A percentile compares a stretch with the other conserved stretches of the same genome.
phyloP scores from a whole-genome alignment of 768 basidiomycete genomes.

The Leccinum uliginosum region DNA sequence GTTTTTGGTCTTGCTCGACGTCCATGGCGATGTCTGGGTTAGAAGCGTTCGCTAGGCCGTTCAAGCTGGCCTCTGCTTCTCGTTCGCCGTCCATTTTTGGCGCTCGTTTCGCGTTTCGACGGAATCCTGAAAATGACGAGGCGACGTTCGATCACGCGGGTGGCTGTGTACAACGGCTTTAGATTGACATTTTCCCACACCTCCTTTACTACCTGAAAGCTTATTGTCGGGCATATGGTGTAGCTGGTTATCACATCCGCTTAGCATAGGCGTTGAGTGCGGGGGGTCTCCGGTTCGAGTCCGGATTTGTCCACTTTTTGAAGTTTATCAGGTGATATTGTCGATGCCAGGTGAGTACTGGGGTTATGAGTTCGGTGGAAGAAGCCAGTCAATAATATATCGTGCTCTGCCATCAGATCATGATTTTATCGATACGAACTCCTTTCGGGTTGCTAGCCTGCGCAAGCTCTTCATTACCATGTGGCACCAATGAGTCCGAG shows the following conservation, averaged over 20 bases:
- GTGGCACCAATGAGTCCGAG: too few species aligned
- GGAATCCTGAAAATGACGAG: slow-evolving; percentile 27
- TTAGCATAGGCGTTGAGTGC: slow-evolving; percentile 34
- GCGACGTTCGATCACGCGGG: slow-evolving; percentile 22
- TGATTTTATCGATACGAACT: too few species aligned
- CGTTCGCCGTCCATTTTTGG: slow-evolving; percentile 23
- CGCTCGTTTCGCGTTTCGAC: slow-evolving; percentile 10
- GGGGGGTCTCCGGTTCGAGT: slow-evolving; percentile 40
- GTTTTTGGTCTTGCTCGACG: slow-evolving; percentile 15
- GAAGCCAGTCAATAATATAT: too few species aligned
- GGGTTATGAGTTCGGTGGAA: too few species aligned
- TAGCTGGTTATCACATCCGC: slow-evolving; percentile 40
- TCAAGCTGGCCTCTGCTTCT: slow-evolving; percentile 1
- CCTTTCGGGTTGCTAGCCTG: too few species aligned
- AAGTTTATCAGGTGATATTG: not conserved
- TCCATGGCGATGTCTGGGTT: slow-evolving; percentile 18
- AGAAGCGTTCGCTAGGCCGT: not conserved
- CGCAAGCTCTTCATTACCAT: too few species aligned
- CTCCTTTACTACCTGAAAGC: not conserved
- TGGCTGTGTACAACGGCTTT: slow-evolving; percentile 20
- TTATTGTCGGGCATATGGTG: slow-evolving; percentile 30
- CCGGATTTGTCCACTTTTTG: slow-evolving; percentile 35
- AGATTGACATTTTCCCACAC: slow-evolving; percentile 5
- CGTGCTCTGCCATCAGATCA: too few species aligned
- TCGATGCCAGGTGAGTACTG: too few species aligned